A percentile compares a stretch with the other conserved stretches of the same genome.
These are phyloP conservation scores for Candida morakotiae DNA, from an alignment of 805 yeast genomes.

Conservation along the genomic window DNA sequence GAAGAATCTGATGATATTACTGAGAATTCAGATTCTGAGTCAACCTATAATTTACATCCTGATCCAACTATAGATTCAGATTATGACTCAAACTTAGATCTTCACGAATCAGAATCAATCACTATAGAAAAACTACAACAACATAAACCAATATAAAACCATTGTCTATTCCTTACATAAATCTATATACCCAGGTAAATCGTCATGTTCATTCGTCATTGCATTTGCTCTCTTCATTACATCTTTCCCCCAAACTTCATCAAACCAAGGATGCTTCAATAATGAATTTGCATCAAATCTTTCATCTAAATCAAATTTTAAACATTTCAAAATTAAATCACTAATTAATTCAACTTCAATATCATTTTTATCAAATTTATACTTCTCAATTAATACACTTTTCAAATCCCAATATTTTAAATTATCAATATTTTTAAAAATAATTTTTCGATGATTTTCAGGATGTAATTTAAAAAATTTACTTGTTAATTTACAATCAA, in stretches of 20 bases:
- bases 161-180: conserved; percentile 5
- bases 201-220: conserved; percentile 21
- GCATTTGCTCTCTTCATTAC: conserved; percentile 10
- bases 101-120: conserved; percentile 15
- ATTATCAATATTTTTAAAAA: conserved; percentile 42
- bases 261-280: conserved; percentile 51
- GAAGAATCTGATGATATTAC: not conserved
- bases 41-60: not conserved
- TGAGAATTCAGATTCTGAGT: not conserved
- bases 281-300: conserved; percentile 55
- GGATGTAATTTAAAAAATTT: conserved; percentile 37
- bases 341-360: conserved; percentile 35
- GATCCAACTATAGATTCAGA: conserved; percentile 21
- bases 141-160: conserved; percentile 8
- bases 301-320: conserved; percentile 43
- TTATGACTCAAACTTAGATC: conserved; percentile 22
- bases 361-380: conserved; percentile 36
- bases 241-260: conserved; percentile 7
- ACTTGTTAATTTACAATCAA: conserved; percentile 33
- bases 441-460: conserved; percentile 16
- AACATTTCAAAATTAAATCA: conserved; percentile 48
- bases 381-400: conserved; percentile 47
- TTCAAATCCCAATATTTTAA: conserved; percentile 50
- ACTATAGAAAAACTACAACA: conserved; percentile 6
- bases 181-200: conserved; percentile 27